These are phyloP conservation scores for Poronia punctata DNA, from an alignment of 495 filamentous ascomycete species.

Conservation along the genomic window DNA sequence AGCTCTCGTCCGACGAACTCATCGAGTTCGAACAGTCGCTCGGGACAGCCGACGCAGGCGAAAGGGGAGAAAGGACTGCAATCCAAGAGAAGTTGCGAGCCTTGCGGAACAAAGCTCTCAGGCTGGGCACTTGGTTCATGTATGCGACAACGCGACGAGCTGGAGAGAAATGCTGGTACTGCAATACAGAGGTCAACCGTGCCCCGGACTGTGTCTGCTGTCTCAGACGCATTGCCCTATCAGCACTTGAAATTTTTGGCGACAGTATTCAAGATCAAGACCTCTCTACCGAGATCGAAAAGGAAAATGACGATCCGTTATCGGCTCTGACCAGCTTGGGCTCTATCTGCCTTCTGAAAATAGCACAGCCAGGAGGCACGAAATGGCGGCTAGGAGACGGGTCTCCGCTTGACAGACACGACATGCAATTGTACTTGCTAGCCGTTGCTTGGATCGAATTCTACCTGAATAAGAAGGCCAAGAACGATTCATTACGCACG, in stretches of 20 bases:
- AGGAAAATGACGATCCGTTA: conserved; percentile 32
- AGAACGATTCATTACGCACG: conserved; percentile 33
- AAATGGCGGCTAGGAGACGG: conserved; percentile 4
- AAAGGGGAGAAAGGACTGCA: neutral
- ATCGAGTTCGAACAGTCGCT: too few species aligned
- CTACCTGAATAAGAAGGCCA: conserved; percentile 27
- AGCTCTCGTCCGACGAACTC: too few species aligned
- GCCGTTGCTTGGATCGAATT: conserved; percentile 41
- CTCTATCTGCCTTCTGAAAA: conserved; percentile 38
- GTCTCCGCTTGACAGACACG: conserved; percentile 22
- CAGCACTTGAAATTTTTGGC: conserved; percentile 22
- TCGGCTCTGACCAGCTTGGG: conserved; percentile 38
- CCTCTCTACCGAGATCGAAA: conserved; percentile 3
- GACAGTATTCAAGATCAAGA: conserved; percentile 21
- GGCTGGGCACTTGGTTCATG: conserved; percentile 9
- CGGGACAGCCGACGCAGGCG: neutral
- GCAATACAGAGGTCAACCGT: conserved; percentile 6
- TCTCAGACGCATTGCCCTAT: conserved; percentile 24
- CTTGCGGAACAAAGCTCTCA: conserved; percentile 8
- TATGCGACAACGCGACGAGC: conserved; percentile 5
- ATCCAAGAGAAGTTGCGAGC: conserved; percentile 2
- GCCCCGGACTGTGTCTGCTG: conserved; percentile 25
- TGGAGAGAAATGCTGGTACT: conserved; percentile 19
- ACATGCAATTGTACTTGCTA: conserved; percentile 34
- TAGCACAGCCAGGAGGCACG: conserved; percentile 23